Conservation (phyloP, 2,329 filamentous ascomycete species). For the Pyrenophora graminea region DNA sequence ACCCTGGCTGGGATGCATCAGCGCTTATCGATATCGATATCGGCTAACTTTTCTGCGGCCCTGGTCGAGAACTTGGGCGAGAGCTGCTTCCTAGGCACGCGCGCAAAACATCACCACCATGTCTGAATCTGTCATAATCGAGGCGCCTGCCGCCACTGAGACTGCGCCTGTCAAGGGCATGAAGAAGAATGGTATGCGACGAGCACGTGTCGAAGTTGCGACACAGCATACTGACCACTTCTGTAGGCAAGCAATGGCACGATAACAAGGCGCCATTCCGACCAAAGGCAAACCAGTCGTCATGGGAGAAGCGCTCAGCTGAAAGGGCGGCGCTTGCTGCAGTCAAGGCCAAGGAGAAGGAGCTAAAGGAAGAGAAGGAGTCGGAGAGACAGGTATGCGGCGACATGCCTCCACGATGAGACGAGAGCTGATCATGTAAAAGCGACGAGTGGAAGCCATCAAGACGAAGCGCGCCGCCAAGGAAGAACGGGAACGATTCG, state of each 20-base stretch:
- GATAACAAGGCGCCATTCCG: slow-evolving; percentile 81
- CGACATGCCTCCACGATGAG: background rate
- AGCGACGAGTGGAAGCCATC: slow-evolving; percentile 78
- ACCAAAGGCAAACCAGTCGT: slow-evolving; percentile 74
- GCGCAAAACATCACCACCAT: slow-evolving; percentile 29
- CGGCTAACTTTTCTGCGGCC: slow-evolving; percentile 31
- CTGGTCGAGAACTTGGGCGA: slow-evolving; percentile 22
- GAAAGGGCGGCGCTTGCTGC: slow-evolving; percentile 70
- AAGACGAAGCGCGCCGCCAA: slow-evolving; percentile 86
- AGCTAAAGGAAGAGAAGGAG: slow-evolving; percentile 92
- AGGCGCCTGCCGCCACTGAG: slow-evolving; percentile 52
- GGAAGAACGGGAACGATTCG: slow-evolving; percentile 90
- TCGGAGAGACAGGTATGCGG: slow-evolving; percentile 76
- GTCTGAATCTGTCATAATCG: slow-evolving; percentile 30
- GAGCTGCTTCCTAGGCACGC: slow-evolving; percentile 7
- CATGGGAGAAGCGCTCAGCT: slow-evolving; percentile 76
- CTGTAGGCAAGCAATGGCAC: slow-evolving; percentile 92
- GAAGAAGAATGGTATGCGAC: slow-evolving; percentile 75
- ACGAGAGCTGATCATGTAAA: slow-evolving; percentile 18
- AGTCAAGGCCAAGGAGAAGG: slow-evolving; percentile 91
- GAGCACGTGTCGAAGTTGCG: background rate
- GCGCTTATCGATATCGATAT: slow-evolving; percentile 23
- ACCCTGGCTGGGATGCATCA: background rate
- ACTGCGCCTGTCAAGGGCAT: slow-evolving; percentile 59
- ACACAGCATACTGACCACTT: slow-evolving; percentile 19